These are phyloP conservation scores for Aspergillus coremiiformis DNA, from an alignment of 495 filamentous ascomycete genomes.

Conservation along the genomic window DNA sequence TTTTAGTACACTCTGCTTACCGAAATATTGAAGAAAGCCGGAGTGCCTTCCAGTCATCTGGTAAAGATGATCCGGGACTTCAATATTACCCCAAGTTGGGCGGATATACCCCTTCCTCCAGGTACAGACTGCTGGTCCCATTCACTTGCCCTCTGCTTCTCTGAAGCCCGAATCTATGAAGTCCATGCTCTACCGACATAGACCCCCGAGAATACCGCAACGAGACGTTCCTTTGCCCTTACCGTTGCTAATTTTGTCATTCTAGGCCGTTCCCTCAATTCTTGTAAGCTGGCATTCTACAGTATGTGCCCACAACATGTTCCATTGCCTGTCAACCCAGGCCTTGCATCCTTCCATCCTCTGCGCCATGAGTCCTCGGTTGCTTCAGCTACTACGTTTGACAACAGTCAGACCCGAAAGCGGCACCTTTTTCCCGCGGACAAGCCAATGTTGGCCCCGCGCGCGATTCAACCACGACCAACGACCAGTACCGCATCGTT, in stretches of 20 bases:
- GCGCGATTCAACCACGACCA: conserved; percentile 38
- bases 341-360: conserved; percentile 18
- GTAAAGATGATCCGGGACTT: conserved; percentile 42
- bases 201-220: neutral
- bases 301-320: conserved; percentile 29
- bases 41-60: conserved; percentile 42
- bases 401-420: conserved; percentile 25
- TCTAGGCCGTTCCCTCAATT: conserved; percentile 38
- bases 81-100: conserved; percentile 47
- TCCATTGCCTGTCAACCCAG: conserved; percentile 17
- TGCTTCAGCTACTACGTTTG: conserved; percentile 19
- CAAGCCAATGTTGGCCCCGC: conserved; percentile 26
- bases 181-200: neutral
- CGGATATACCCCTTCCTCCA: conserved; percentile 50
- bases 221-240: neutral
- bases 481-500: conserved; percentile 30
- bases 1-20: conserved; percentile 47
- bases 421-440: conserved; percentile 30
- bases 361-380: conserved; percentile 21
- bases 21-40: conserved; percentile 54
- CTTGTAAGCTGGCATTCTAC: conserved; percentile 34
- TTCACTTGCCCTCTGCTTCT: neutral
- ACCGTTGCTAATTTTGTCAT: conserved; percentile 10
- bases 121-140: conserved; percentile 24
- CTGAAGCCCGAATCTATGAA: neutral